Evolutionary conservation across 1,284 basidiomycete species (phyloP).

Genomic region (Cerrena zonata): DNA sequence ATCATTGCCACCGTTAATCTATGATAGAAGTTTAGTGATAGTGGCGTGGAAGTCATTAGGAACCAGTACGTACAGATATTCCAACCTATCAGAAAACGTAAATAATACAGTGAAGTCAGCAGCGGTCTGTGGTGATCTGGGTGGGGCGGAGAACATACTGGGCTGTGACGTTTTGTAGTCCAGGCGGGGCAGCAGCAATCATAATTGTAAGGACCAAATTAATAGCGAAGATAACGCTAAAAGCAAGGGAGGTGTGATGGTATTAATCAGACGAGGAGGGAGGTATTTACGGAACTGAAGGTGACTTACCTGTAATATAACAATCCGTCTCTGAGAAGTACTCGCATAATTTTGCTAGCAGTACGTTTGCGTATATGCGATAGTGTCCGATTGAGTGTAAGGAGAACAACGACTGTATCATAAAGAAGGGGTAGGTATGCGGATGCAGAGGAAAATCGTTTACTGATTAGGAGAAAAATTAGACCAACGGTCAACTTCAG

Average conservation of each 20-base stretch:
- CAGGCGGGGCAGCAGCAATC: slow-evolving; percentile 39
- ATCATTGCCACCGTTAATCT: slow-evolving; percentile 18
- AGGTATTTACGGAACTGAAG: not conserved
- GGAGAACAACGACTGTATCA: slow-evolving; percentile 45
- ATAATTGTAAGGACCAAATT: slow-evolving; percentile 48
- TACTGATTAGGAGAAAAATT: slow-evolving; percentile 9
- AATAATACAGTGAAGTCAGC: slow-evolving; percentile 1
- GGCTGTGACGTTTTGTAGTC: slow-evolving; percentile 46
- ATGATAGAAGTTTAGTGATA: not conserved
- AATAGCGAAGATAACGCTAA: slow-evolving; percentile 47
- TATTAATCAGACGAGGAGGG: not conserved
- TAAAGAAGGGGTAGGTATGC: slow-evolving; percentile 54
- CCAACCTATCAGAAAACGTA: slow-evolving; percentile 30
- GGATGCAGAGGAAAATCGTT: slow-evolving; percentile 36
- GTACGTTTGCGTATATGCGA: slow-evolving; percentile 35
- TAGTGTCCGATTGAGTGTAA: slow-evolving; percentile 42
- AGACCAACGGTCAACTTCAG: not conserved
- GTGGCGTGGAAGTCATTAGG: not conserved
- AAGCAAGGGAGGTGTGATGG: not conserved
- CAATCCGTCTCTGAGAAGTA: slow-evolving; percentile 49
- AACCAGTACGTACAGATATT: slow-evolving; percentile 39
- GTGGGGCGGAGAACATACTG: no score
- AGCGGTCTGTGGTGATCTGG: not conserved
- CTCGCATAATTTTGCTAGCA: slow-evolving; percentile 37
- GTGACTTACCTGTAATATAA: slow-evolving; percentile 45